phyloP scores from a whole-genome alignment of 2,329 filamentous ascomycete species.

The Pyricularia grisea region DNA sequence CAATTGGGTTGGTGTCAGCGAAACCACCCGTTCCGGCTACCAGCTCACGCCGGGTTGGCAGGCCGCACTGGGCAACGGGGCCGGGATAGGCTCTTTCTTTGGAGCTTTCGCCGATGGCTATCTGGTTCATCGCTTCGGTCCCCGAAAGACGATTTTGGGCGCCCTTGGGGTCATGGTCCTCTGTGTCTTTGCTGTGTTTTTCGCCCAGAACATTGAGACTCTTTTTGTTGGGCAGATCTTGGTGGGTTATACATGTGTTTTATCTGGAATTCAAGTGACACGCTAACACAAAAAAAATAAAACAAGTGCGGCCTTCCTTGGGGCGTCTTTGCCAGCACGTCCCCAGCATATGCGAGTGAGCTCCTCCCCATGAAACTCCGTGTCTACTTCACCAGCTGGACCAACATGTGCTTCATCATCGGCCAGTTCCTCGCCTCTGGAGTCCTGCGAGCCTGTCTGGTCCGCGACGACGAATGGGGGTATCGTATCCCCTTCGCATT shows the following conservation, averaged over 20 bases:
- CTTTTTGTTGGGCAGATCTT: constrained; percentile 40
- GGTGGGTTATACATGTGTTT: constrained; percentile 4
- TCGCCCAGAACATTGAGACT: constrained; percentile 34
- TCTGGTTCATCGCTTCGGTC: constrained; percentile 38
- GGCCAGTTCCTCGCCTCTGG: constrained; percentile 47
- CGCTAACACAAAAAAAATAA: not conserved
- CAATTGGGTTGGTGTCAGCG: constrained; percentile 16
- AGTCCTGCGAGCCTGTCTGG: constrained; percentile 31
- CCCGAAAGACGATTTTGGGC: constrained; percentile 38
- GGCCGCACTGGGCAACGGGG: constrained; percentile 27
- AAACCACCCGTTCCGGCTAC: constrained; percentile 18
- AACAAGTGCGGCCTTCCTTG: constrained; percentile 42
- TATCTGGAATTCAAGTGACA: not conserved
- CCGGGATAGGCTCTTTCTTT: constrained; percentile 35
- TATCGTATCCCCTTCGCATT: constrained; percentile 38
- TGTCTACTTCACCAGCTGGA: constrained; percentile 47
- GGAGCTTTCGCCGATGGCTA: constrained; percentile 41
- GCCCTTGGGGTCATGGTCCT: constrained; percentile 33
- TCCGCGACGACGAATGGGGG: constrained; percentile 33
- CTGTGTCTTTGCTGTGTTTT: constrained; percentile 45
- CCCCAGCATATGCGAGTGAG: constrained; percentile 50
- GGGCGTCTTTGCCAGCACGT: constrained; percentile 51
- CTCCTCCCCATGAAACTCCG: constrained; percentile 49
- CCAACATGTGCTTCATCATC: constrained; percentile 54
- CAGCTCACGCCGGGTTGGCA: constrained; percentile 41